Evolutionary conservation across 495 filamentous ascomycete genomes (phyloP).

Genomic region (Aspergillus panamensis): DNA sequence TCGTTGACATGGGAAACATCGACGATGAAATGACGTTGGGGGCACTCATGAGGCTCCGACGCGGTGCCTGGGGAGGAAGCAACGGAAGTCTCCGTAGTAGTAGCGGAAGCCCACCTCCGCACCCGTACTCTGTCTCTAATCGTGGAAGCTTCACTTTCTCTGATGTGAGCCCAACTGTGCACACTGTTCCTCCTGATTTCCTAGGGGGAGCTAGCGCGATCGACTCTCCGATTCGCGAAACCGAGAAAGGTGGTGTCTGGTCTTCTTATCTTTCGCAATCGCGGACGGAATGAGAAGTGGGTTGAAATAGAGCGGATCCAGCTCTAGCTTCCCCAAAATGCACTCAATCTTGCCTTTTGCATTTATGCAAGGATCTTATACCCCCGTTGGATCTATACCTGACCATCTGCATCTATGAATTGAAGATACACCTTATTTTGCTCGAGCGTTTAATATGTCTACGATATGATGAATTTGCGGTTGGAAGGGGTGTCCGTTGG

Average conservation of each 20-base stretch:
- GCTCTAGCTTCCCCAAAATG: background rate
- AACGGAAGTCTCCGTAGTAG: constrained; percentile 66
- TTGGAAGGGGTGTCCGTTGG: constrained; percentile 11
- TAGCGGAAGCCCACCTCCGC: constrained; percentile 55
- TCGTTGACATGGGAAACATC: constrained; percentile 63
- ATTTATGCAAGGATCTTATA: too few relatives aligned
- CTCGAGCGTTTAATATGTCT: constrained; percentile 10
- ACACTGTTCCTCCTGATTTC: constrained; percentile 23
- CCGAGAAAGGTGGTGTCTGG: constrained; percentile 13
- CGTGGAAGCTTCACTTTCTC: constrained; percentile 38
- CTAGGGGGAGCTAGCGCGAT: constrained; percentile 14
- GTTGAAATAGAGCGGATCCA: constrained; percentile 6
- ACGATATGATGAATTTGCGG: constrained; percentile 8
- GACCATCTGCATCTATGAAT: background rate
- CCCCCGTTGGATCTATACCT: background rate
- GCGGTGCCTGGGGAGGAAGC: constrained; percentile 76
- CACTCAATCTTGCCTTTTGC: too few relatives aligned
- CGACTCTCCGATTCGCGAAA: constrained; percentile 18
- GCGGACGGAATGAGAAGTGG: background rate
- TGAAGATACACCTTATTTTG: background rate
- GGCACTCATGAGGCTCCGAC: constrained; percentile 67
- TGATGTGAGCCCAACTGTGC: constrained; percentile 35
- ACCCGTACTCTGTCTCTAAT: constrained; percentile 33
- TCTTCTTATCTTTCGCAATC: constrained; percentile 6
- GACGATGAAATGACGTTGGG: constrained; percentile 71